phyloP scores from a whole-genome alignment of 2,329 filamentous ascomycete species.

The Arachnomyces sp. region DNA sequence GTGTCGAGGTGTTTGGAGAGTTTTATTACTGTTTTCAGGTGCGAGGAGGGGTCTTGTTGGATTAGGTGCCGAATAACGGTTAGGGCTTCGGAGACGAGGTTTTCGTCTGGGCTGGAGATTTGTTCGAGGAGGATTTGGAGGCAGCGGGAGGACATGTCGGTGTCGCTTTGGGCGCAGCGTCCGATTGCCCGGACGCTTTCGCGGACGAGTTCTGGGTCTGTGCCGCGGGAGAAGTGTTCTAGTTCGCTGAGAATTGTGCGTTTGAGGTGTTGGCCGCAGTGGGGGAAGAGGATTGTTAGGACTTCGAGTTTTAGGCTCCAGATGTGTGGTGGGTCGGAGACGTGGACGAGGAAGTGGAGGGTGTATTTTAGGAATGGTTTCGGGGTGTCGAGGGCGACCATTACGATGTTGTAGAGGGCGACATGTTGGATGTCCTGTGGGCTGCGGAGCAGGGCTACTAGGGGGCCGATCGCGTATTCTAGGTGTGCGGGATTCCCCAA shows the following conservation, averaged over 20 bases:
- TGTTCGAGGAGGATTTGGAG: constrained; percentile 75
- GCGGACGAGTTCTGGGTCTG: constrained; percentile 68
- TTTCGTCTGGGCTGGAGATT: constrained; percentile 79
- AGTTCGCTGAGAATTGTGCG: constrained; percentile 84
- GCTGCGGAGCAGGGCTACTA: constrained; percentile 76
- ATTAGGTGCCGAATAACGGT: constrained; percentile 95
- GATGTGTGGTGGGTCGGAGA: constrained; percentile 68
- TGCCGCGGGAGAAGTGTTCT: constrained; percentile 76
- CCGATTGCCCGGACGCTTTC: constrained; percentile 91
- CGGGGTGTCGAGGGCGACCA: constrained; percentile 71
- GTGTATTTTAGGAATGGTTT: constrained; percentile 78
- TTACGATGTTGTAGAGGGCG: constrained; percentile 87
- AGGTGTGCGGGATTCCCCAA: constrained; percentile 74
- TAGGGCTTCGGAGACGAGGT: constrained; percentile 80
- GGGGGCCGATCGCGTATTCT: constrained; percentile 65
- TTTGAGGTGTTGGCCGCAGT: constrained; percentile 66
- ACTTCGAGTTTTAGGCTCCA: constrained; percentile 91
- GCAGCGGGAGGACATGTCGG: constrained; percentile 64
- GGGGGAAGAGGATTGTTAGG: constrained; percentile 81
- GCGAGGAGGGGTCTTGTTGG: constrained; percentile 74
- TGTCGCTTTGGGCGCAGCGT: constrained; percentile 75
- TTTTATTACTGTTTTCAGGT: constrained; percentile 76
- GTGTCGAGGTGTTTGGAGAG: constrained; percentile 87
- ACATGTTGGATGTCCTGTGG: constrained; percentile 82
- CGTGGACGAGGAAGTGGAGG: constrained; percentile 79